These are phyloP conservation scores for Ustanciosporium gigantosporum DNA, from an alignment of 1,284 basidiomycete species.

Conservation along the genomic window DNA sequence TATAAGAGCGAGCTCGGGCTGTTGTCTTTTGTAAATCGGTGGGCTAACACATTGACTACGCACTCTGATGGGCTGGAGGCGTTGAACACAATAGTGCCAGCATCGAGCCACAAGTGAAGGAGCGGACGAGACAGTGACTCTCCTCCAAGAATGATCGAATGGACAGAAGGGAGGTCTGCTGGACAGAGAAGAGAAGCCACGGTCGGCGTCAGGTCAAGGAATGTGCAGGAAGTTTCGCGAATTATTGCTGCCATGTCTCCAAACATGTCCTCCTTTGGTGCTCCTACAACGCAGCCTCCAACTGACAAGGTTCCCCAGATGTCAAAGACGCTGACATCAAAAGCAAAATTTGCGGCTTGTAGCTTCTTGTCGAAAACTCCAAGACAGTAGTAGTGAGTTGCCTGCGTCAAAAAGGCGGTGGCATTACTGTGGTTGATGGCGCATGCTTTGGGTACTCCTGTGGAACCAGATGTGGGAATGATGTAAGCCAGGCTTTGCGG, in stretches of 20 bases:
- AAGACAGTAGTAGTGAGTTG: not conserved
- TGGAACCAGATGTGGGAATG: not conserved
- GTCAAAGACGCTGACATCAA: not conserved
- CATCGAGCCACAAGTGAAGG: not conserved
- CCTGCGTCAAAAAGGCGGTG: not conserved
- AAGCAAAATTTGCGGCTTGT: not conserved
- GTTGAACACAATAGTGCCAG: not conserved
- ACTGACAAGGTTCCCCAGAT: not conserved
- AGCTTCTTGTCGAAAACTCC: not conserved
- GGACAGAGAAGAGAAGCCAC: not conserved
- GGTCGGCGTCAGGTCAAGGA: conserved; percentile 1
- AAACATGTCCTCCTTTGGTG: not conserved
- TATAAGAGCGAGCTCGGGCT: not conserved
- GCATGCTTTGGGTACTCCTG: not conserved
- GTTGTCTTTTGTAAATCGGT: not conserved
- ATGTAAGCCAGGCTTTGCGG: conserved; percentile 1
- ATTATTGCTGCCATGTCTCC: conserved; percentile 1
- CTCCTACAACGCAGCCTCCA: not conserved
- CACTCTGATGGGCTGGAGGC: not conserved
- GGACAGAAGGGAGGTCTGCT: not conserved
- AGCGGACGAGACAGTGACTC: not conserved
- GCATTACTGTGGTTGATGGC: not conserved
- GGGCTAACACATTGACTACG: not conserved
- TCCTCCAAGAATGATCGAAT: not conserved
- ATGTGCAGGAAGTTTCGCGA: not conserved